These are phyloP conservation scores for Copromyces sp. DNA, from an alignment of 495 filamentous ascomycete species.

Conservation along the genomic window DNA sequence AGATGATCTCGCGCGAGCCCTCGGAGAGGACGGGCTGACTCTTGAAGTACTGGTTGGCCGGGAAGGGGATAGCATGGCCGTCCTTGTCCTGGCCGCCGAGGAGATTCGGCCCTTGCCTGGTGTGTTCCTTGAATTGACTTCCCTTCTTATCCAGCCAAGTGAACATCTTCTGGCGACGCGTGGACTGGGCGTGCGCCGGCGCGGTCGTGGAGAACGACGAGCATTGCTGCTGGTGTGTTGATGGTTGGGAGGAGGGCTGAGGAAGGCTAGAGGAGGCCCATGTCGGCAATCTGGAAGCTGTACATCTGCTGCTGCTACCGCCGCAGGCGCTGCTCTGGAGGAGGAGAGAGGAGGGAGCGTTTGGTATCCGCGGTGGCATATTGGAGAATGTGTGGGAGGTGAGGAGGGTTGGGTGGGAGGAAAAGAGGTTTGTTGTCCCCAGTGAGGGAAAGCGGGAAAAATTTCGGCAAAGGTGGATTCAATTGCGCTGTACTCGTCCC, in stretches of 20 bases:
- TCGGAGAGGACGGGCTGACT: slow-evolving; percentile 71
- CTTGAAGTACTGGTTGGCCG: slow-evolving; percentile 59
- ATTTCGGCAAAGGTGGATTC: not conserved
- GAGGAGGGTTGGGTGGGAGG: slow-evolving; percentile 3
- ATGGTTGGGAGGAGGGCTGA: not conserved
- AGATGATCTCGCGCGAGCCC: slow-evolving; percentile 64
- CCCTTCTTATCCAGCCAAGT: slow-evolving; percentile 7
- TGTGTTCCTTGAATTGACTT: slow-evolving; percentile 1
- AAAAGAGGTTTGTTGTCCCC: not conserved
- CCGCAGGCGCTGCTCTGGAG: not conserved
- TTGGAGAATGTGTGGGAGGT: slow-evolving; percentile 4
- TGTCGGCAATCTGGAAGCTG: not conserved
- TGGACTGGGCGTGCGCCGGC: slow-evolving; percentile 4
- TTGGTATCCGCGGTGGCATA: slow-evolving; percentile 24
- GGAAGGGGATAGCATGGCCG: slow-evolving; percentile 48
- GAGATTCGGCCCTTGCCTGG: slow-evolving; percentile 6
- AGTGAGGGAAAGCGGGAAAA: not conserved
- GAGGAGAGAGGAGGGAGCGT: not conserved
- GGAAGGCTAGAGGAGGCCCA: not conserved
- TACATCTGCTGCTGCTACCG: slow-evolving; percentile 10
- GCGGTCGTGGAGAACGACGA: slow-evolving; percentile 17
- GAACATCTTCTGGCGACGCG: slow-evolving; percentile 11
- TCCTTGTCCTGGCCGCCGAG: not conserved
- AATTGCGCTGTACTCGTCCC: not conserved
- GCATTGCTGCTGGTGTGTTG: slow-evolving; percentile 1